phyloP scores from a whole-genome alignment of 106 monocot species.

The Dioscorea alata region DNA sequence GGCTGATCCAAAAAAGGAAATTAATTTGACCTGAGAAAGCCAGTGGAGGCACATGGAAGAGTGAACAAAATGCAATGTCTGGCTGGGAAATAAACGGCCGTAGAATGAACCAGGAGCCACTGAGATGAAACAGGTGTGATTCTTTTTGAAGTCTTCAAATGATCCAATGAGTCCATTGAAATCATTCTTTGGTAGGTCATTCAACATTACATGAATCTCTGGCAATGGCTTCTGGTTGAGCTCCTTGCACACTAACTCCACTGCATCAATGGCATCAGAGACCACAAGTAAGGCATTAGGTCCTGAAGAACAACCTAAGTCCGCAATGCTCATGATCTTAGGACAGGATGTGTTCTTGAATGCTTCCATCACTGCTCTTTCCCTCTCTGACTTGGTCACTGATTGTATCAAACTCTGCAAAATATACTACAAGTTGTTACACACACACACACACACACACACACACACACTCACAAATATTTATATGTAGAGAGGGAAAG shows the following conservation, averaged over 20 bases:
- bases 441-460: not conserved
- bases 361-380: not conserved
- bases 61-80: slow-evolving; percentile 12
- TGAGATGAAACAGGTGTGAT: not conserved
- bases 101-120: slow-evolving; percentile 19
- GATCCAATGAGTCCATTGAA: not conserved
- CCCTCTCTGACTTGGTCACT: not conserved
- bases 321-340: slow-evolving; percentile 5
- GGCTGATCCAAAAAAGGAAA: not conserved
- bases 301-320: slow-evolving; percentile 22
- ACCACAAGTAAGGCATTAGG: slow-evolving; percentile 2
- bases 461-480: too few species aligned
- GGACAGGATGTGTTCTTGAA: not conserved
- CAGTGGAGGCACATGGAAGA: slow-evolving; percentile 14
- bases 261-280: not conserved
- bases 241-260: not conserved
- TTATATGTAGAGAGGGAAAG: too few species aligned
- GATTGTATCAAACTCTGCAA: not conserved
- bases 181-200: not conserved
- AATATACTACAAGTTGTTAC: not conserved
- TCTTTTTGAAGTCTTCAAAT: not conserved
- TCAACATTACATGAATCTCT: not conserved
- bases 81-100: slow-evolving; percentile 15
- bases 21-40: slow-evolving; percentile 24
- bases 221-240: not conserved